These are phyloP conservation scores for Melaleuca alternifolia DNA, from an alignment of 345 rosid species.

Conservation along the genomic window DNA sequence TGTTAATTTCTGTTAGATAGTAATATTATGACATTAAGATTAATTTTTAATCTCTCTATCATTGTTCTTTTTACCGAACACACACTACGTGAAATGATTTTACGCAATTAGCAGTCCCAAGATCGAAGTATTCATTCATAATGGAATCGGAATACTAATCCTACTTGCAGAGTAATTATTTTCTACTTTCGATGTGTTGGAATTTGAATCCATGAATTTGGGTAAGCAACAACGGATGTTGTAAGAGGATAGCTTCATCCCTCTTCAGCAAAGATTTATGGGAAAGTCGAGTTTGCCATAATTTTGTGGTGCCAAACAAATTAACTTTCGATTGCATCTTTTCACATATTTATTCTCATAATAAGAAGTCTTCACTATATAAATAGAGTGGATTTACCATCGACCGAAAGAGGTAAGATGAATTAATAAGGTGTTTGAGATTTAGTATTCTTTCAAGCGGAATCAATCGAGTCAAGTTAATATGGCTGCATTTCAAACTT, in stretches of 20 bases:
- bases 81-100: background rate
- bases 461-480: background rate
- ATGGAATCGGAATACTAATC: no score
- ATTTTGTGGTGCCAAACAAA: background rate
- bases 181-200: no score
- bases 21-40: background rate
- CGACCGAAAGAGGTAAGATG: background rate
- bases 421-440: background rate
- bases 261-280: background rate
- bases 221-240: background rate
- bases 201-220: background rate
- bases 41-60: background rate
- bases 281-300: background rate
- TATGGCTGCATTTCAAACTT: background rate
- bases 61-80: background rate
- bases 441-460: background rate
- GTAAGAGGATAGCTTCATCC: background rate
- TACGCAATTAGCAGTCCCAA: background rate
- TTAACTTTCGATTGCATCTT: background rate
- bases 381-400: background rate
- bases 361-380: no score
- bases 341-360: background rate
- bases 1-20: background rate
- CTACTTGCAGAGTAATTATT: no score
- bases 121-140: no score